Evolutionary conservation across 768 basidiomycete genomes (phyloP).

Genomic region (Kwoniella sp.): DNA sequence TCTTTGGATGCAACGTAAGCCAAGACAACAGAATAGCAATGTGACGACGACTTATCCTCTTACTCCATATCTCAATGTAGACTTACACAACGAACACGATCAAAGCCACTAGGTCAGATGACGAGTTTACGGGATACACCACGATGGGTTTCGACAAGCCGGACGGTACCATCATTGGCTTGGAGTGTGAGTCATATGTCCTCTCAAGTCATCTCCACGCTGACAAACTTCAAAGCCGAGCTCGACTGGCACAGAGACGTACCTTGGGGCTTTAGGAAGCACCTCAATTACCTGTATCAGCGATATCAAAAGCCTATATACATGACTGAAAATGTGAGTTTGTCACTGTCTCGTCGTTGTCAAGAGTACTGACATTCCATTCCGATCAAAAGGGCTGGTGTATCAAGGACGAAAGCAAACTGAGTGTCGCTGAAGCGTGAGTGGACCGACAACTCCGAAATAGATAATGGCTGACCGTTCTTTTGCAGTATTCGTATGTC

Average conservation of each 20-base stretch:
- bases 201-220: too few species aligned
- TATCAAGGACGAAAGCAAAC: constrained; percentile 35
- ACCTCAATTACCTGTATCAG: constrained; percentile 45
- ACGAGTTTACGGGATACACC: constrained; percentile 37
- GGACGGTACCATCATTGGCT: constrained; percentile 39
- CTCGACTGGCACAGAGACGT: constrained; percentile 45
- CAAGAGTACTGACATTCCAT: too few species aligned
- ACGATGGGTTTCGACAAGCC: constrained; percentile 32
- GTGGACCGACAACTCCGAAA: constrained; percentile 7
- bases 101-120: constrained; percentile 34
- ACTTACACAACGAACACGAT: constrained; percentile 46
- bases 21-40: too few species aligned
- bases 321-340: constrained; percentile 51
- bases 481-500: constrained; percentile 19
- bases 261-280: constrained; percentile 48
- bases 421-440: constrained; percentile 37
- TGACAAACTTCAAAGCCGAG: constrained; percentile 15
- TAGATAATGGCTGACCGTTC: not conserved
- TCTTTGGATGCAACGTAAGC: constrained; percentile 40
- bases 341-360: too few species aligned
- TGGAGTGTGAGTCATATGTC: constrained; percentile 31
- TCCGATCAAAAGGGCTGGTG: constrained; percentile 13
- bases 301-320: constrained; percentile 49
- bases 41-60: too few species aligned
- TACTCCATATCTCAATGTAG: constrained; percentile 16